A percentile compares a stretch with the other conserved stretches of the same genome.
Evolutionary conservation across 495 filamentous ascomycete species (phyloP).

Genomic region (Schizothecium vesticola): DNA sequence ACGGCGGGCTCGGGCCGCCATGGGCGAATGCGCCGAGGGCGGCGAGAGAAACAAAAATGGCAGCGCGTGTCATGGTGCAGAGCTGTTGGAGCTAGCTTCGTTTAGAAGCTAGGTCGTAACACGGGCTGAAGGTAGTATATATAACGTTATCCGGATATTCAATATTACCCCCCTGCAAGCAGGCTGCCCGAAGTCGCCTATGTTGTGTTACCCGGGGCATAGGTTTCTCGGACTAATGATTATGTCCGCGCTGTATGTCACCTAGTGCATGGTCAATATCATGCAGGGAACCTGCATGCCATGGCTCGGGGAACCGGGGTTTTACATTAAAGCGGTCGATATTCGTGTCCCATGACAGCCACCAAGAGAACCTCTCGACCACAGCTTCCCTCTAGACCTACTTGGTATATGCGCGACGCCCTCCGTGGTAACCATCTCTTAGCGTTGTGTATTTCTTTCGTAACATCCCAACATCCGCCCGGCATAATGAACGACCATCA

Average conservation of each 20-base stretch:
- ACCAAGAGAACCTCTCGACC: no score
- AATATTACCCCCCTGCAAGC: background rate
- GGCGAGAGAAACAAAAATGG: background rate
- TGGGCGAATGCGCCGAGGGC: constrained; percentile 1
- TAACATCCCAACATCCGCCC: no score
- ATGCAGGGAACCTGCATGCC: constrained; percentile 1
- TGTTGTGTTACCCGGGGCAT: background rate
- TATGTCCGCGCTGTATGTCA: background rate
- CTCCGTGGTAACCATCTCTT: no score
- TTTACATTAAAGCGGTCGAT: no score
- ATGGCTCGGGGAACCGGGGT: background rate
- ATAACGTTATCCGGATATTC: background rate
- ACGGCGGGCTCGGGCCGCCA: no score
- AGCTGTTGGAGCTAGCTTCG: background rate
- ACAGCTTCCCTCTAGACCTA: no score
- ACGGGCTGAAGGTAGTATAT: background rate
- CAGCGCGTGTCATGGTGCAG: background rate
- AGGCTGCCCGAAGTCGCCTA: background rate
- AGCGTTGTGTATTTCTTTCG: no score
- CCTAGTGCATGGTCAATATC: background rate
- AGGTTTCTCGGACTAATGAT: background rate
- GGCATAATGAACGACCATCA: no score
- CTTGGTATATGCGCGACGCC: no score
- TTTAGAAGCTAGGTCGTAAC: background rate
- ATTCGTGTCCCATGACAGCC: no score